Evolutionary conservation across 2,329 filamentous ascomycete species (phyloP), one percentile per base, ranked within the genome.

Genomic region (Diaporthe batatas): DNA sequence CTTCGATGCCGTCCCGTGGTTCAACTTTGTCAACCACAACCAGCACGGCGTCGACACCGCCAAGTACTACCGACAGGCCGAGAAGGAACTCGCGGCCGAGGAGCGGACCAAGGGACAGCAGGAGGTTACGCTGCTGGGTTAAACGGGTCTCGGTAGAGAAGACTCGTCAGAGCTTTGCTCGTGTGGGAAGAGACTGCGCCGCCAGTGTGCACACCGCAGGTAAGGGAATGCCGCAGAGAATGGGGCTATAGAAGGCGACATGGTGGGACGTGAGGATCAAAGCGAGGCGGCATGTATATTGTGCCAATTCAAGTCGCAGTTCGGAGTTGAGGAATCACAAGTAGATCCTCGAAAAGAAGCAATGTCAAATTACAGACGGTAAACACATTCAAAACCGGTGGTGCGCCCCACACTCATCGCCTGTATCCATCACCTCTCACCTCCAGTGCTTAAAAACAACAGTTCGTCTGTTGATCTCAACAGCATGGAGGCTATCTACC

Each of bases 21-120:
- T 98, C 86, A 99, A 99, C 87, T 93, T 99, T 85, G 96, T 98
- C 80, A 98, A 99, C 85, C 96, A 99, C 85, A 92, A 90, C 81
- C 86, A 97, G 89, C 96, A 99, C 82, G 96, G 96, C 78, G 94
- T 99, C 73, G 96, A 99, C 82, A 99, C 96, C 42, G 95, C 96
- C 76, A 99, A 99, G 87, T 99, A 99, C 86, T 99, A 97, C 84
- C 92, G 92, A 82, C 94, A 97, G 83, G 96, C 96, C 10, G 96
- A 99, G 88, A 88, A 92, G 82, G 96, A 99, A 84, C 85, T 99
- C 79, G 96, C 97, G 85, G 92, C 91, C 51, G 95, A 97, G 87
- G 47, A n/a, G 21, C 53, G 36, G 39, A 21, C 47, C 29, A 73
- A 70, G 47, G 73, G 65, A 2, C 73, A 74, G 54, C n/a, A 39